A percentile compares a stretch with the other conserved stretches of the same genome.
phyloP scores from a whole-genome alignment of 805 yeast species.

The Starmerella scarabaei region DNA sequence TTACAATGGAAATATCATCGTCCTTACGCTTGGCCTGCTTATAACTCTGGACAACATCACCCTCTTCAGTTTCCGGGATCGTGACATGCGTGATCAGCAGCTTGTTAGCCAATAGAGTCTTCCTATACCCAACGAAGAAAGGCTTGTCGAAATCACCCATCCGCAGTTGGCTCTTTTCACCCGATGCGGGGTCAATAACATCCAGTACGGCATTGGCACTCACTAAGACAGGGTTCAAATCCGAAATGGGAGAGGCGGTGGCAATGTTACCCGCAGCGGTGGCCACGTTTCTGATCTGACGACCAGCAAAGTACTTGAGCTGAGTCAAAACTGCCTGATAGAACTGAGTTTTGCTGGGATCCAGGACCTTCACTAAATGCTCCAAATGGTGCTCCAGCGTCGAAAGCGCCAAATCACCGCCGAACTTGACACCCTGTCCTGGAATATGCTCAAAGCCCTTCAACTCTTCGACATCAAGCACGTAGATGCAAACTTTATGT shows the following conservation, averaged over 20 bases:
- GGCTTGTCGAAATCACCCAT: slow-evolving; percentile 28
- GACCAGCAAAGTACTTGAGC: slow-evolving; percentile 36
- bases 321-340: slow-evolving; percentile 31
- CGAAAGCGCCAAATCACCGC: slow-evolving; percentile 34
- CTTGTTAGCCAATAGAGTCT: slow-evolving; percentile 30
- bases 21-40: slow-evolving; percentile 39
- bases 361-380: slow-evolving; percentile 19
- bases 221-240: slow-evolving; percentile 35
- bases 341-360: slow-evolving; percentile 27
- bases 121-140: slow-evolving; percentile 35
- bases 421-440: slow-evolving; percentile 32
- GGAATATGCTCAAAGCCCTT: slow-evolving; percentile 28
- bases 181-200: slow-evolving; percentile 27
- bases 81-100: slow-evolving; percentile 30
- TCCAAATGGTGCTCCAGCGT: slow-evolving; percentile 31
- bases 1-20: slow-evolving; percentile 39
- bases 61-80: slow-evolving; percentile 31
- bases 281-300: slow-evolving; percentile 39
- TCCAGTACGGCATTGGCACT: slow-evolving; percentile 32
- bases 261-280: slow-evolving; percentile 40
- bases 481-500: slow-evolving; percentile 31
- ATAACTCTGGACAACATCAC: slow-evolving; percentile 32
- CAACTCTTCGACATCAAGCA: slow-evolving; percentile 34
- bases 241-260: slow-evolving; percentile 40
- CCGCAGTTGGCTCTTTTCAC: slow-evolving; percentile 20